Percentiles rank a stretch among this genome's conserved stretches.
Conservation (phyloP, 2,329 filamentous ascomycete genomes). For the Raffaelea albimanens region DNA sequence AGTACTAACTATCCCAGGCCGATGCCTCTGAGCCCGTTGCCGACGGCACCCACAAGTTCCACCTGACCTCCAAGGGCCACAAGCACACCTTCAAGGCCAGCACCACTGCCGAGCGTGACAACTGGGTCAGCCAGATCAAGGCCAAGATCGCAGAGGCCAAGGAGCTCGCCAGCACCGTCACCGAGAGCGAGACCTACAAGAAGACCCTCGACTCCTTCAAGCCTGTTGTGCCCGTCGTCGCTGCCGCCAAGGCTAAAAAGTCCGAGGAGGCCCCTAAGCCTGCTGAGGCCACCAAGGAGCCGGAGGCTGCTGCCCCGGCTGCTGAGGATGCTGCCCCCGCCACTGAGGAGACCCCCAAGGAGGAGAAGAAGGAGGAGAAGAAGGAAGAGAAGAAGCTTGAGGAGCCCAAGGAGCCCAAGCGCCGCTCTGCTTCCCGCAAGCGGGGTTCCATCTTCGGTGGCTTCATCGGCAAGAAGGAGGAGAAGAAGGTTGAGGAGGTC, state of each 20-base stretch:
- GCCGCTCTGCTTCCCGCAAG: conserved; percentile 56
- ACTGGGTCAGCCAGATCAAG: conserved; percentile 83
- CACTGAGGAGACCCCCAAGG: conserved; percentile 21
- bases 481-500: conserved; percentile 22
- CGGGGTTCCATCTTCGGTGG: conserved; percentile 53
- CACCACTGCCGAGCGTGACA: conserved; percentile 69
- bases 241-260: conserved; percentile 37
- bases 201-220: conserved; percentile 63
- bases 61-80: conserved; percentile 74
- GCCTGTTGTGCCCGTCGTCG: conserved; percentile 27
- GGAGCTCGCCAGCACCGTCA: conserved; percentile 63
- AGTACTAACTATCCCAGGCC: conserved; percentile 27
- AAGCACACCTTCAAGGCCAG: conserved; percentile 91
- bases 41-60: conserved; percentile 73
- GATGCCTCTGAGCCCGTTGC: conserved; percentile 62
- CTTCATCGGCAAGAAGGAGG: conserved; percentile 47
- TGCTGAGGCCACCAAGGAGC: conserved; percentile 13
- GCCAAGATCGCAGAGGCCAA: conserved; percentile 77
- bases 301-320: conserved; percentile 4
- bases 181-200: conserved; percentile 82
- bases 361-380: conserved; percentile 19
- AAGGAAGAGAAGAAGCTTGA: conserved; percentile 27
- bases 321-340: conserved; percentile 11
- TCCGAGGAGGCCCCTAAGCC: conserved; percentile 24
- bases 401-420: conserved; percentile 51